Conservation (phyloP, 306 rosid species). For the Fragaria nilgerrensis region DNA sequence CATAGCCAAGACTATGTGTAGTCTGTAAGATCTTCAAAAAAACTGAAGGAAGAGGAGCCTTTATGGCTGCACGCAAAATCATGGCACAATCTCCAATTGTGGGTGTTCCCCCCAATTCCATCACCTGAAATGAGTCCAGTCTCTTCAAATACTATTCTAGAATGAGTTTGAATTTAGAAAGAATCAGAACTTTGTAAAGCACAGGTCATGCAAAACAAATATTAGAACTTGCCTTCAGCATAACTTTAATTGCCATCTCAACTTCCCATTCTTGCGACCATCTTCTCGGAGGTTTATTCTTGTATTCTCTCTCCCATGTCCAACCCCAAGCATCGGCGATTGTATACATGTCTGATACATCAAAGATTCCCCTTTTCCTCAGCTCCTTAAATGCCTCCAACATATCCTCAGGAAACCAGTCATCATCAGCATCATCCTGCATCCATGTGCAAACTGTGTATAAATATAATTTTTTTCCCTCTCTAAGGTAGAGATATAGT, state of each 20-base stretch:
- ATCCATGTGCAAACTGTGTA: conserved; percentile 13
- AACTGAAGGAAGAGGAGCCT: conserved; percentile 78
- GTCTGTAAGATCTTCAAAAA: conserved; percentile 86
- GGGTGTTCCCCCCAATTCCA: conserved; percentile 88
- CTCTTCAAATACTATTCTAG: conserved; percentile 11
- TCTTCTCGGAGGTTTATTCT: conserved; percentile 62
- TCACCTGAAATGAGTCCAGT: conserved; percentile 52
- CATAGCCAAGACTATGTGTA: conserved; percentile 80
- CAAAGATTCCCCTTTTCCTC: conserved; percentile 75
- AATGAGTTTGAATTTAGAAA: not conserved
- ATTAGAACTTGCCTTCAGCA: conserved; percentile 67
- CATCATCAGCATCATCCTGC: conserved; percentile 87
- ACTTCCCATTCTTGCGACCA: conserved; percentile 99
- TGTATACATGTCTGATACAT: conserved; percentile 93
- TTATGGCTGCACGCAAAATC: conserved; percentile 85
- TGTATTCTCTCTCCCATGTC: conserved; percentile 88
- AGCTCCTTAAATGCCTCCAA: conserved; percentile 90
- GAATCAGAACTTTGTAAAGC: not conserved
- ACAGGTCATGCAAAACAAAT: not conserved
- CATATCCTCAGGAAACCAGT: conserved; percentile 87
- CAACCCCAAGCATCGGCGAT: conserved; percentile 97
- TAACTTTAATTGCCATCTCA: conserved; percentile 74
- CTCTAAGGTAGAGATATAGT: not conserved
- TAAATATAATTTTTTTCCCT: not conserved
- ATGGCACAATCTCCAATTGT: conserved; percentile 90